phyloP scores from a whole-genome alignment of 371 early-diverging fungal species.

The Funneliformis caledonium region DNA sequence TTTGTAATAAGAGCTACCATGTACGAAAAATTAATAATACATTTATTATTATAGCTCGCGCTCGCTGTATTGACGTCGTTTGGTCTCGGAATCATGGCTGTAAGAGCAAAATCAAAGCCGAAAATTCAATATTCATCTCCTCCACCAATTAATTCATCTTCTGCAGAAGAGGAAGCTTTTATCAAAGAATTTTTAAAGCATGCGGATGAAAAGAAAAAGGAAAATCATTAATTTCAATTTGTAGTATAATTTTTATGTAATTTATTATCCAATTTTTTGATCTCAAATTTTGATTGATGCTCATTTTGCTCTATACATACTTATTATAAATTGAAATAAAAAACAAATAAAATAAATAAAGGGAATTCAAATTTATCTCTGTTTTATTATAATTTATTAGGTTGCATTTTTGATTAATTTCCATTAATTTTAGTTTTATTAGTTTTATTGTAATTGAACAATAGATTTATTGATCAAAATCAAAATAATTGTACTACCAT shows the following conservation, averaged over 20 bases:
- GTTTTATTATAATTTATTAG: too few relatives aligned
- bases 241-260: neutral
- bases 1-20: neutral
- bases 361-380: too few relatives aligned
- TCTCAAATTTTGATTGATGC: neutral
- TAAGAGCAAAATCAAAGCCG: slow-evolving; percentile 51
- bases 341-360: too few relatives aligned
- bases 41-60: slow-evolving; percentile 48
- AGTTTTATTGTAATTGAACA: too few relatives aligned
- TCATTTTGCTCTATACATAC: too few relatives aligned
- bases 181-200: slow-evolving; percentile 70
- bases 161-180: slow-evolving; percentile 69
- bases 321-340: too few relatives aligned
- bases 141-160: slow-evolving; percentile 71
- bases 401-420: too few relatives aligned
- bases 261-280: neutral
- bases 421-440: too few relatives aligned
- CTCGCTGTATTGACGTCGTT: slow-evolving; percentile 51
- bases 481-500: too few relatives aligned
- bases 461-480: too few relatives aligned
- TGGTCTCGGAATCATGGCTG: slow-evolving; percentile 47
- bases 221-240: neutral
- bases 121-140: slow-evolving; percentile 53
- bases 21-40: neutral
- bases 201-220: slow-evolving; percentile 60